Conservation (phyloP, 2,329 filamentous ascomycete species). For the Elsinoe batatas region DNA sequence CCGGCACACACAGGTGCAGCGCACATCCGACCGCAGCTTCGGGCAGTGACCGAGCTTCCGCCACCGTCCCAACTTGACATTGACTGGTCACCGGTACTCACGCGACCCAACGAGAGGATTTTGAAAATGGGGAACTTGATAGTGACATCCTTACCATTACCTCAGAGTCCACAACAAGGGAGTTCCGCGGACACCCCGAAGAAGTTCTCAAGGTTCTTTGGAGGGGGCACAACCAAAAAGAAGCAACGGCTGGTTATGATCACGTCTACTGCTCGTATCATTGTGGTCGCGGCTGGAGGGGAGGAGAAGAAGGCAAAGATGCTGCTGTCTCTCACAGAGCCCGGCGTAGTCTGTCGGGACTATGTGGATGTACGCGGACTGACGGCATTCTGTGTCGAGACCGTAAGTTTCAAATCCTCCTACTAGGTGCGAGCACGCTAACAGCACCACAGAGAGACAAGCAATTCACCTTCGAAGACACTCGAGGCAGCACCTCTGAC, state of each 20-base stretch:
- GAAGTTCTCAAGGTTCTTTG: slow-evolving; percentile 90
- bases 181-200: slow-evolving; percentile 60
- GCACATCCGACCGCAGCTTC: slow-evolving; percentile 50
- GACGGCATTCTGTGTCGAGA: slow-evolving; percentile 83
- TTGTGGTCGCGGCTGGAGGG: slow-evolving; percentile 81
- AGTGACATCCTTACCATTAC: slow-evolving; percentile 68
- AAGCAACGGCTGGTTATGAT: slow-evolving; percentile 88
- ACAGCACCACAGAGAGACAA: slow-evolving; percentile 58
- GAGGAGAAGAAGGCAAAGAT: slow-evolving; percentile 94
- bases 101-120: slow-evolving; percentile 83
- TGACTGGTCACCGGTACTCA: slow-evolving; percentile 95
- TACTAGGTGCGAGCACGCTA: slow-evolving; percentile 13
- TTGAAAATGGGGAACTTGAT: slow-evolving; percentile 85
- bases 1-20: slow-evolving; percentile 16
- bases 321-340: slow-evolving; percentile 71
- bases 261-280: slow-evolving; percentile 79
- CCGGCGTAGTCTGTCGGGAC: slow-evolving; percentile 68
- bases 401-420: slow-evolving; percentile 51
- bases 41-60: slow-evolving; percentile 88
- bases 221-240: slow-evolving; percentile 83
- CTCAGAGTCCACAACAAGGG: slow-evolving; percentile 56
- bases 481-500: slow-evolving; percentile 60
- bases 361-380: slow-evolving; percentile 80
- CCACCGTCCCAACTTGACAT: slow-evolving; percentile 96
- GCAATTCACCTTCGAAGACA: slow-evolving; percentile 87